Evolutionary conservation across 208 protist genomes (phyloP).

Genomic region (Naegleria fowleri): DNA sequence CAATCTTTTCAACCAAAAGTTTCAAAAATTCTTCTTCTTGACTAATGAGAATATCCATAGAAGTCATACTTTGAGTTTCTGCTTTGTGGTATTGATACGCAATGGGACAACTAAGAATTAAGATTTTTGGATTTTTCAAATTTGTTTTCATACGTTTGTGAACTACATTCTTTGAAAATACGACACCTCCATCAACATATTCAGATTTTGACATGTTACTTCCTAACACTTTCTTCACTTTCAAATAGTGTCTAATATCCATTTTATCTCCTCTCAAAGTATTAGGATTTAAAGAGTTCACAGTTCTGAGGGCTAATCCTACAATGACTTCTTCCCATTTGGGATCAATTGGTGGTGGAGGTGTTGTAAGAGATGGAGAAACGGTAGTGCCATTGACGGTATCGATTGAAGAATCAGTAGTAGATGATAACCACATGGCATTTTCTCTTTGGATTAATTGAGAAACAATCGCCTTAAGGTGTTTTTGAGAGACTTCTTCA

Average conservation of each 20-base stretch:
- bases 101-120: slow-evolving; percentile 6
- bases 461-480: not conserved
- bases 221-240: slow-evolving; percentile 14
- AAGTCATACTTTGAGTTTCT: not conserved
- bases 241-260: slow-evolving; percentile 17
- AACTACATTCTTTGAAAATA: slow-evolving; percentile 20
- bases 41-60: not conserved
- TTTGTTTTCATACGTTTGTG: slow-evolving; percentile 20
- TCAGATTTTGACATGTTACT: not conserved
- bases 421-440: not conserved
- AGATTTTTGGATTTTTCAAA: not conserved
- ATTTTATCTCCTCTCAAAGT: not conserved
- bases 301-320: not conserved
- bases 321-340: slow-evolving; percentile 21
- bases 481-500: not conserved
- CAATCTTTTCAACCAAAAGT: not conserved
- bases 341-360: not conserved
- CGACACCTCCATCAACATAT: slow-evolving; percentile 1
- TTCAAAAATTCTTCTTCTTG: slow-evolving; percentile 23
- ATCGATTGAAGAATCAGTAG: not conserved
- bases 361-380: not conserved
- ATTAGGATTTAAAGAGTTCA: not conserved
- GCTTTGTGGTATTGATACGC: not conserved
- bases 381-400: not conserved
- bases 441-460: not conserved